These are phyloP conservation scores for Glonium stellatum DNA, from an alignment of 495 filamentous ascomycete species.

Conservation along the genomic window DNA sequence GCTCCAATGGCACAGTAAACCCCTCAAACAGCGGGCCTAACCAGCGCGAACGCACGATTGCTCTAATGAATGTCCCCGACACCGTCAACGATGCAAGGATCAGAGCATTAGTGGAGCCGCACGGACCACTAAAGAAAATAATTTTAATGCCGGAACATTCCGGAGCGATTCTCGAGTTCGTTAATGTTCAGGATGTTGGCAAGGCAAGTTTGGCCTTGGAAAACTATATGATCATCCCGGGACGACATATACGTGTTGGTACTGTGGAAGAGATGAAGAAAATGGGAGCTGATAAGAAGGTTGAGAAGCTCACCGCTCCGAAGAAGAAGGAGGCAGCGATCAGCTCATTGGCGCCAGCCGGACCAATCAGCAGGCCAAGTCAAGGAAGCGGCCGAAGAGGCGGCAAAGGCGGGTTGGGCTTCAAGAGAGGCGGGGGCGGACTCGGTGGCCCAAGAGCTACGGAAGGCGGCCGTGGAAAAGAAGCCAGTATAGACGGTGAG, in stretches of 20 bases:
- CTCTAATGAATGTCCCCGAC: constrained; percentile 56
- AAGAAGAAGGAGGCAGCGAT: constrained; percentile 35
- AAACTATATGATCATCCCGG: constrained; percentile 58
- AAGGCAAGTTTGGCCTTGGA: constrained; percentile 70
- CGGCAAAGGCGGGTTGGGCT: constrained; percentile 32
- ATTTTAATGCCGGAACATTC: constrained; percentile 62
- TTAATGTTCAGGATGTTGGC: constrained; percentile 60
- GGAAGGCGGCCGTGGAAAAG: constrained; percentile 2
- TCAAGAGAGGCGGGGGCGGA: constrained; percentile 25
- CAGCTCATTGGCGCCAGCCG: constrained; percentile 8
- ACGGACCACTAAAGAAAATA: constrained; percentile 51
- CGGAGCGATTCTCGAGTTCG: constrained; percentile 84
- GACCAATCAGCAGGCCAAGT: constrained; percentile 24
- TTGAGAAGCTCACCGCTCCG: constrained; percentile 35
- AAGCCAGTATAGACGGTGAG: constrained; percentile 13
- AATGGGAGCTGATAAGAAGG: constrained; percentile 45
- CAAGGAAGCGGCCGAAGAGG: constrained; percentile 27
- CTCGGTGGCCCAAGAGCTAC: constrained; percentile 3
- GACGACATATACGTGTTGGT: constrained; percentile 61
- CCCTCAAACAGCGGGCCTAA: constrained; percentile 38
- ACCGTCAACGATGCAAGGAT: constrained; percentile 60
- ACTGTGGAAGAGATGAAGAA: constrained; percentile 60
- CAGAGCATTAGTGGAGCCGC: constrained; percentile 53
- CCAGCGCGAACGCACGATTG: constrained; percentile 36
- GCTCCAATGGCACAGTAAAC: constrained; percentile 3